Evolutionary conservation across 805 yeast species (phyloP).

Genomic region (Isabelozyma heimii): DNA sequence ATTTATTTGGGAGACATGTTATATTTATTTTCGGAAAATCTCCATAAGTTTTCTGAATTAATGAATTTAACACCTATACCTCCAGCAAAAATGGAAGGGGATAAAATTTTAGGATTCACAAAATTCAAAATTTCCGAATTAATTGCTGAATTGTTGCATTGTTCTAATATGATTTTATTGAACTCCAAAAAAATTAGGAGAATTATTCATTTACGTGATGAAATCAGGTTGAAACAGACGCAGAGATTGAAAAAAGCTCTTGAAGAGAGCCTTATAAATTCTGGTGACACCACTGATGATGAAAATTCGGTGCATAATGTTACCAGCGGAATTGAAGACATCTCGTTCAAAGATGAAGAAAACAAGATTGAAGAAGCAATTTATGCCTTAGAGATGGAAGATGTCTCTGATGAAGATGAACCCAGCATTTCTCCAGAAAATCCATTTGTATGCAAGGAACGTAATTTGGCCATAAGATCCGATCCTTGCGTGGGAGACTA

Average conservation of each 20-base stretch:
- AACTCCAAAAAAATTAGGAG: slow-evolving; percentile 74
- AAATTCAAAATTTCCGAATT: slow-evolving; percentile 87
- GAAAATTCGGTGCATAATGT: slow-evolving; percentile 22
- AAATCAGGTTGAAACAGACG: slow-evolving; percentile 45
- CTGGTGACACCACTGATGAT: slow-evolving; percentile 17
- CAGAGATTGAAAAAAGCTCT: slow-evolving; percentile 46
- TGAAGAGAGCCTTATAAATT: slow-evolving; percentile 20
- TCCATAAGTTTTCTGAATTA: slow-evolving; percentile 67
- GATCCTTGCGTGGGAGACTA: slow-evolving; percentile 82
- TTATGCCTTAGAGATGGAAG: slow-evolving; percentile 25
- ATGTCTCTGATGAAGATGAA: slow-evolving; percentile 44
- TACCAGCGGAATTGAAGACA: slow-evolving; percentile 35
- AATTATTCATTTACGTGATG: slow-evolving; percentile 67
- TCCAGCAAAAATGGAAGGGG: slow-evolving; percentile 10
- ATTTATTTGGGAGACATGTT: slow-evolving; percentile 87
- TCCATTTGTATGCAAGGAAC: slow-evolving; percentile 38
- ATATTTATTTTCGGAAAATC: slow-evolving; percentile 67
- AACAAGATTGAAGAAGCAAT: slow-evolving; percentile 19
- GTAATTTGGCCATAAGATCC: slow-evolving; percentile 36
- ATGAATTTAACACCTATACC: slow-evolving; percentile 38
- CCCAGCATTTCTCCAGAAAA: slow-evolving; percentile 41
- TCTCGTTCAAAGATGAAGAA: slow-evolving; percentile 25
- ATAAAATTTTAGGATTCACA: slow-evolving; percentile 77
- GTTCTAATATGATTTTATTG: slow-evolving; percentile 93
- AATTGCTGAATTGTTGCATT: slow-evolving; percentile 90